Evolutionary conservation across 2,329 filamentous ascomycete species (phyloP), one percentile per base, ranked within the genome.

Genomic region (Alternaria postmessia): DNA sequence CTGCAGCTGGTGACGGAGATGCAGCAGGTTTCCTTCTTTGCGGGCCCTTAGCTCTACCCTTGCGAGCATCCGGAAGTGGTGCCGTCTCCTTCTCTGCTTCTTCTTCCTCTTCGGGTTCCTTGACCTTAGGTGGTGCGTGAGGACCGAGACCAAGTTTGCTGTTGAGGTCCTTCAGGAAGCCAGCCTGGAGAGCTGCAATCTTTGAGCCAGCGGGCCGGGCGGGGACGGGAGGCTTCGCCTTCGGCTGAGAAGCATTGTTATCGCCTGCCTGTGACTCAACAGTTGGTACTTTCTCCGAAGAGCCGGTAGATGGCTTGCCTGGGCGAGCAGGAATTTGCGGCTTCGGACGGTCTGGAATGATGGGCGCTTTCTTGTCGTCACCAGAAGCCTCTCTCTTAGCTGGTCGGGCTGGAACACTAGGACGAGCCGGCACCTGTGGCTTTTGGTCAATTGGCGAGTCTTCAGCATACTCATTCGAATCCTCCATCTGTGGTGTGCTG

Each of bases 111-210:
- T 88, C 85, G 53, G 88, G 81, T 65, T 94, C 90, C 72, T 91
- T 89, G 67, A 91, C 90, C 82, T 93, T 94, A 2, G 89, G 87
- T 9, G 85, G 87, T 9, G 85, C 87, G 68, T 92, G 89, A n/a
- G 94, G 94, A 1, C 95, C 95, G 36, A 96, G 81, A 74, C 93
- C 90, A 28, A 99, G 83, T 49, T 93, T 91, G 70, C 93, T 94
- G 79, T 98, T 97, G 42, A 99, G 82, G 73, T 98, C 94, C 44
- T 89, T 93, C 85, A 99, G 88, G 78, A 99, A 98, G 3, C 92
- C 93, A 38, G 92, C 92, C 79, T 96, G 93, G 32, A 99, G 82
- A 24, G 92, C 91, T 16, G 94, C 93, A 75, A 99, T 96, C 82
- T 98, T 98, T 70, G 88, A 87, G 9, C 92, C 92, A 43, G 86